Evolutionary conservation across 345 rosid genomes (phyloP).

Genomic region (Passiflora organensis): DNA sequence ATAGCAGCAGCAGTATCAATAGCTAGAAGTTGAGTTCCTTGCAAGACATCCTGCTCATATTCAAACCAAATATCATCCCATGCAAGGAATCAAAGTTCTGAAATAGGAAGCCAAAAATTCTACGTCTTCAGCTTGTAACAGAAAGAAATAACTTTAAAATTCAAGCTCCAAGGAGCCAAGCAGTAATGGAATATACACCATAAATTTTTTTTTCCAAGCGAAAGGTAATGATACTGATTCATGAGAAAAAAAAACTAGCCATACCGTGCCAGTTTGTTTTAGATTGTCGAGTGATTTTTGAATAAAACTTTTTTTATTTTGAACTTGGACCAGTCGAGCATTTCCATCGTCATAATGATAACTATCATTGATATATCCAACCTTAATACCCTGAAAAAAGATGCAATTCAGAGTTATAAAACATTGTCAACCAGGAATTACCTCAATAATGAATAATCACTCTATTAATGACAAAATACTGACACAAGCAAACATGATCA

Average conservation of each 20-base stretch:
- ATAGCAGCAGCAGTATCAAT: conserved; percentile 82
- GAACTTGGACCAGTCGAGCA: conserved; percentile 39
- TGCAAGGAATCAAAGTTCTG: conserved; percentile 1
- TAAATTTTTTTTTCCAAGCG: no score
- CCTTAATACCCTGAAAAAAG: conserved; percentile 41
- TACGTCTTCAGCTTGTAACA: neutral
- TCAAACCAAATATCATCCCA: conserved; percentile 10
- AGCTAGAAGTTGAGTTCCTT: conserved; percentile 95
- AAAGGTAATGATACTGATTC: no score
- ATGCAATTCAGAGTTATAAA: conserved; percentile 17
- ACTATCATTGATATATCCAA: conserved; percentile 24
- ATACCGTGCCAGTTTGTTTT: conserved; percentile 79
- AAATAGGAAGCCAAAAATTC: conserved; percentile 1
- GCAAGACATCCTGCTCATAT: conserved; percentile 78
- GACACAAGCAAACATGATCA: neutral
- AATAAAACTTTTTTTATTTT: conserved; percentile 63
- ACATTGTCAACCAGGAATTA: conserved; percentile 5
- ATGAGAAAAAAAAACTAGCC: conserved; percentile 11
- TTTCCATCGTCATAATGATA: conserved; percentile 33
- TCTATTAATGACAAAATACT: neutral
- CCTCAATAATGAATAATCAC: neutral
- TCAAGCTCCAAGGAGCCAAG: neutral
- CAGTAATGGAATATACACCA: no score
- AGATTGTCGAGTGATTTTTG: conserved; percentile 74
- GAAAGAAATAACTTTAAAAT: neutral